phyloP scores from a whole-genome alignment of 768 basidiomycete species.

The Rhizopogon sp. region DNA sequence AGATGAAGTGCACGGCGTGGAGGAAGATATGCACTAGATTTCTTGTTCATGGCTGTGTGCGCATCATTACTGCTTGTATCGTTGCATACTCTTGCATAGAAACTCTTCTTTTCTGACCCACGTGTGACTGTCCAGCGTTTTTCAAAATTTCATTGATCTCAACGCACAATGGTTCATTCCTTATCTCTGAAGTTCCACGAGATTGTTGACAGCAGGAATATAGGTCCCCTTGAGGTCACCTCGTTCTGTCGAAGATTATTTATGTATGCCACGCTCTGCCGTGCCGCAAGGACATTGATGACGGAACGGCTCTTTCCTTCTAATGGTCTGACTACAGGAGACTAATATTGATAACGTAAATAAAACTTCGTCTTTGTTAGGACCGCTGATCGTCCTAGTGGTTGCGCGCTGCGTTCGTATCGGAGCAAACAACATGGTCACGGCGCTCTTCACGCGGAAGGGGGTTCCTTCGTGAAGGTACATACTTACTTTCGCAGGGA shows the following conservation, averaged over 20 bases:
- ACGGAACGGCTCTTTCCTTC: too few species aligned
- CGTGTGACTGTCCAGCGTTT: background rate
- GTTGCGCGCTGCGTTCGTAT: too few species aligned
- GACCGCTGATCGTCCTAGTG: too few species aligned
- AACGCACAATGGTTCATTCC: background rate
- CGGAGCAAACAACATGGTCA: too few species aligned
- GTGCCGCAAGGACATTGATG: background rate
- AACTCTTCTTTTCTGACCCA: background rate
- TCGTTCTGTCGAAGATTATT: background rate
- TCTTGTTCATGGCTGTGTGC: background rate
- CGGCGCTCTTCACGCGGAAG: too few species aligned
- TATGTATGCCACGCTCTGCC: background rate
- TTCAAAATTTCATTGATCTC: background rate
- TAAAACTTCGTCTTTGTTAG: too few species aligned
- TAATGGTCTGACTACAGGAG: too few species aligned
- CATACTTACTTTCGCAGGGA: too few species aligned
- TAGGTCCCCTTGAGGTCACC: background rate
- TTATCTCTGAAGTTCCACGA: background rate
- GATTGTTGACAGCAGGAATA: background rate
- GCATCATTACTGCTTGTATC: background rate
- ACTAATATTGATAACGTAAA: background rate
- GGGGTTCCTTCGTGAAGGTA: too few species aligned
- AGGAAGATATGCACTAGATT: slow-evolving; percentile 11
- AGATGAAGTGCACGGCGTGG: slow-evolving; percentile 8
- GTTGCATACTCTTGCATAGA: background rate